These are phyloP conservation scores for Talaromyces ruber DNA, from an alignment of 495 filamentous ascomycete species.

Conservation along the genomic window DNA sequence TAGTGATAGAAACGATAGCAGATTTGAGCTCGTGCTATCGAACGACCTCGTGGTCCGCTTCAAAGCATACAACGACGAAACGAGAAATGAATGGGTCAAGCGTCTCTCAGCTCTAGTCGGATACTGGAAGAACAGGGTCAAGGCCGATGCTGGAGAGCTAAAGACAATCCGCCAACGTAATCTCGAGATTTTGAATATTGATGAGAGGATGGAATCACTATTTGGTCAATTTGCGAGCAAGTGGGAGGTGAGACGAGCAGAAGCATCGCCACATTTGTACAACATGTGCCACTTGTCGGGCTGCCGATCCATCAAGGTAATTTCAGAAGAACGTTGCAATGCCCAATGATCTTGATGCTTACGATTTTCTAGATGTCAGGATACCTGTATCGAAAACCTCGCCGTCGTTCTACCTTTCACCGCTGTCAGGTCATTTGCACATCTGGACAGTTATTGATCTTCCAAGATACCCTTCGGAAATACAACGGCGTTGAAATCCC, in stretches of 20 bases:
- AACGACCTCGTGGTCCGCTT: constrained; percentile 59
- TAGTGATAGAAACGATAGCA: constrained; percentile 40
- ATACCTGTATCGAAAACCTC: constrained; percentile 57
- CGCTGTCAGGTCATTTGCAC: constrained; percentile 56
- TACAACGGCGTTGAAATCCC: constrained; percentile 47
- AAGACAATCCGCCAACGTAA: constrained; percentile 52
- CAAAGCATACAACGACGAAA: constrained; percentile 51
- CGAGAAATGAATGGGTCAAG: constrained; percentile 58
- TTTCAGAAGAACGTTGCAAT: background rate
- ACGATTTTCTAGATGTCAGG: constrained; percentile 45
- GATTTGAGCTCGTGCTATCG: constrained; percentile 54
- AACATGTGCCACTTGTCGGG: constrained; percentile 60
- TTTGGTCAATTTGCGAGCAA: constrained; percentile 62
- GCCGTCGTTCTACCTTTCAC: constrained; percentile 54
- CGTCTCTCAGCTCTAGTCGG: constrained; percentile 48
- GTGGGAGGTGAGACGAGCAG: constrained; percentile 63
- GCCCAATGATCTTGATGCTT: background rate
- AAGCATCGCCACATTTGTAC: constrained; percentile 57
- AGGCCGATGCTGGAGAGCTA: constrained; percentile 47
- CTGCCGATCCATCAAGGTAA: constrained; percentile 56
- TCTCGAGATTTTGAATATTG: constrained; percentile 53
- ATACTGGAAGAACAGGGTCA: constrained; percentile 58
- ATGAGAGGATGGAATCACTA: constrained; percentile 61
- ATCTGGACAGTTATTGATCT: constrained; percentile 55
- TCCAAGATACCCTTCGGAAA: constrained; percentile 51